phyloP scores from a whole-genome alignment of 192 early-diverging fungal species.

The Coemansia erecta region DNA sequence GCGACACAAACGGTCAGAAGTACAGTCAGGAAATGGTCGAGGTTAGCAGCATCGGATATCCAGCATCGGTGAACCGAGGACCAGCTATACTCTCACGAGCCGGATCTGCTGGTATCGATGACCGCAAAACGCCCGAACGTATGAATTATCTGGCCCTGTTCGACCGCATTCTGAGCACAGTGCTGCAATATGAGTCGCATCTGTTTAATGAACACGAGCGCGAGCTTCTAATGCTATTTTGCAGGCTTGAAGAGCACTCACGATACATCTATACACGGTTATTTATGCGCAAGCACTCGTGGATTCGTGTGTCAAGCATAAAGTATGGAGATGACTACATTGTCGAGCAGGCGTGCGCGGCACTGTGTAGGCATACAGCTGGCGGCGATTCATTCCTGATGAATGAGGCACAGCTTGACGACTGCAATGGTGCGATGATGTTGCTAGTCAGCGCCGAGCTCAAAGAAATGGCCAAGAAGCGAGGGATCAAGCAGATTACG shows the following conservation, averaged over 20 bases:
- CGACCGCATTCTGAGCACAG: slow-evolving; percentile 36
- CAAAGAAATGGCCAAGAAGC: slow-evolving; percentile 24
- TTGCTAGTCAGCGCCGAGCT: slow-evolving; percentile 30
- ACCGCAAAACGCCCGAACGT: slow-evolving; percentile 22
- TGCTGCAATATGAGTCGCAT: slow-evolving; percentile 32
- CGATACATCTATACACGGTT: slow-evolving; percentile 46
- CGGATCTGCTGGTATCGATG: not conserved
- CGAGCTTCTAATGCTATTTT: slow-evolving; percentile 18
- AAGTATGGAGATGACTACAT: slow-evolving; percentile 31
- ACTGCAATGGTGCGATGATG: slow-evolving; percentile 20
- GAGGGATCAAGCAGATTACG: slow-evolving; percentile 36
- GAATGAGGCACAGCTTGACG: slow-evolving; percentile 16
- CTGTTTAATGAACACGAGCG: slow-evolving; percentile 35
- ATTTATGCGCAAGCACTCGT: slow-evolving; percentile 46
- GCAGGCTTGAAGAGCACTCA: slow-evolving; percentile 31
- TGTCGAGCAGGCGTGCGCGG: slow-evolving; percentile 40
- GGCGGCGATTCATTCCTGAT: slow-evolving; percentile 23
- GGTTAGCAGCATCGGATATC: too few species aligned
- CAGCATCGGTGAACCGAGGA: too few species aligned
- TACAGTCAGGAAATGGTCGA: too few species aligned
- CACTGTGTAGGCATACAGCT: slow-evolving; percentile 5
- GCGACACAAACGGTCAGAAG: too few species aligned
- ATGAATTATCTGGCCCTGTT: slow-evolving; percentile 44
- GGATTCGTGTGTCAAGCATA: slow-evolving; percentile 34
- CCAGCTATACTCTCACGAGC: too few species aligned